Base-by-base conservation (phyloP, 2,329 filamentous ascomycete species). In the Lachnellula arida region DNA sequence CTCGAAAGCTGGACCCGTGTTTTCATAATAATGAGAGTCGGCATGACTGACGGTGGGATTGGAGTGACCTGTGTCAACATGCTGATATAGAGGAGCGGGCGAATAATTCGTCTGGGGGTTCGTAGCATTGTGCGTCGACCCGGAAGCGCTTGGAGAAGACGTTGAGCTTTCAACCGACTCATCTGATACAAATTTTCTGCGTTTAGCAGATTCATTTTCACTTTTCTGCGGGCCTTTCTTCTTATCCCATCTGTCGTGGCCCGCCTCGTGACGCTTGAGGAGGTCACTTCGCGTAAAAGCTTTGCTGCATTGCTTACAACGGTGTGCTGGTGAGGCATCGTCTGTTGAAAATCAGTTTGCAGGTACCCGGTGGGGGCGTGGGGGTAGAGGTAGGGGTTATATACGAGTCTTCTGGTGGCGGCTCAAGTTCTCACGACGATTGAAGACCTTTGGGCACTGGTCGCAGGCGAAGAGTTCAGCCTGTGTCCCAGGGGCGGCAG, bases 201-300 rank as follows among this genome's bases (percentile, higher is more conserved):
- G 51, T 40, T 64, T 64, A 5, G 43, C 22, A 32, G 54, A 46
- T 4, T 22, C 52, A n/a, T 46, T 51, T 14, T 49, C 47, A 2
- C 43, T 35, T 35, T 42, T 17, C 17, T 37, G 12, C 35, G 51
- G 49, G 12, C 40, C 15, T 17, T 51, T 54, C 43, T 58, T 55
- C 22, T 58, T 57, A 35, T 63, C 62, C 62, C 62, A 64, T 54
- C 63, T 44, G 23, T 59, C 59, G 57, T 66, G 64, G 7, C 62
- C 60, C 7, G 59, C 59, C 42, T 64, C 57, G 53, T 66, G 64
- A 5, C 64, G 54, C 25, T 60, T 61, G 11, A 66, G 39, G 14
- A 66, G 50, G 28, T 66, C 64, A 46, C 63, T 66, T 28, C 64
- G 57, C 1, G 63, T 65, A 37, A 66, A 65, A 1, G 57, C 60